phyloP scores from a whole-genome alignment of 2,329 filamentous ascomycete species.

The Seiridium cupressi region DNA sequence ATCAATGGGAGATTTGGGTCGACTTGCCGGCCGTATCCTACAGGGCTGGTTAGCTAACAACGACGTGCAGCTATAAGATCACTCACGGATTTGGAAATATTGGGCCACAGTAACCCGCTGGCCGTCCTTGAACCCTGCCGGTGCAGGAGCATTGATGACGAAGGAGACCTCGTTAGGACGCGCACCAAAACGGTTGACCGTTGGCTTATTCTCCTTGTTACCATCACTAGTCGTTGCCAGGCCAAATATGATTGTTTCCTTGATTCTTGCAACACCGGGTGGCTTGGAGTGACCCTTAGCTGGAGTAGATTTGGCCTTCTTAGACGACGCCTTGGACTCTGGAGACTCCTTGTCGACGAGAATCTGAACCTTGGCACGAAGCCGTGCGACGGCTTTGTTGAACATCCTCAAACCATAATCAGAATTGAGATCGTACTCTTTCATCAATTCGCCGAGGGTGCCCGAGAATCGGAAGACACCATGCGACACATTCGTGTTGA shows the following conservation, averaged over 20 bases:
- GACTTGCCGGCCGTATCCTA: slow-evolving; percentile 24
- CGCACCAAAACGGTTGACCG: slow-evolving; percentile 21
- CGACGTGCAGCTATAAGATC: not conserved
- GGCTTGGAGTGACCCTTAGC: slow-evolving; percentile 2
- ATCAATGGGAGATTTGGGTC: slow-evolving; percentile 54
- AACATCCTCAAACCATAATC: not conserved
- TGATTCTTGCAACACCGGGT: slow-evolving; percentile 10
- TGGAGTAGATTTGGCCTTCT: slow-evolving; percentile 12
- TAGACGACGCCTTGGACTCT: slow-evolving; percentile 13
- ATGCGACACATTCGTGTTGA: slow-evolving; percentile 56
- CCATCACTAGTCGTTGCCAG: slow-evolving; percentile 28
- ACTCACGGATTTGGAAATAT: slow-evolving; percentile 32
- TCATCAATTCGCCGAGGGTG: slow-evolving; percentile 32
- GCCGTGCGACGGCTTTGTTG: slow-evolving; percentile 15
- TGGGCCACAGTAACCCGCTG: slow-evolving; percentile 35
- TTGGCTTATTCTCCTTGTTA: slow-evolving; percentile 25
- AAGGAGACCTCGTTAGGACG: slow-evolving; percentile 29
- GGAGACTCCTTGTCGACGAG: slow-evolving; percentile 11
- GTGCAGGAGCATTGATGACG: slow-evolving; percentile 21
- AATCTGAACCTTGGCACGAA: slow-evolving; percentile 17
- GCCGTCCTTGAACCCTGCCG: slow-evolving; percentile 23
- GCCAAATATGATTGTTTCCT: slow-evolving; percentile 20
- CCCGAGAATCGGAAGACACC: slow-evolving; percentile 36
- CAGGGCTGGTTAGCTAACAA: not conserved
- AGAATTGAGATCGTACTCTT: slow-evolving; percentile 6